Evolutionary conservation across 805 yeast genomes (phyloP).

Genomic region (Metschnikowia similis): DNA sequence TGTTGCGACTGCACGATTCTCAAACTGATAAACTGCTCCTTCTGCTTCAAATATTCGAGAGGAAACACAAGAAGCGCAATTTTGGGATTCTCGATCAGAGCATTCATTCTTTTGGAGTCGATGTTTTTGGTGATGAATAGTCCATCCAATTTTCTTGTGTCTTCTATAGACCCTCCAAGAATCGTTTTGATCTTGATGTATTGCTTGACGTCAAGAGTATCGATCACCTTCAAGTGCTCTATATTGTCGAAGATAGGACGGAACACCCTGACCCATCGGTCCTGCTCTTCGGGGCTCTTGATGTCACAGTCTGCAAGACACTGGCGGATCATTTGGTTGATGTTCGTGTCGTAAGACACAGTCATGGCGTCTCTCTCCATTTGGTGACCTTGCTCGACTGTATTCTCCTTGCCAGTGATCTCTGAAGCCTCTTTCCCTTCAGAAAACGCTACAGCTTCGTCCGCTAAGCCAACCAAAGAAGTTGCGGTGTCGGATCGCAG

Average conservation of each 20-base stretch:
- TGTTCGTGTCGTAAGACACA: slow-evolving; percentile 34
- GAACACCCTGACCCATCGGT: slow-evolving; percentile 58
- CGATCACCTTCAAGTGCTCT: slow-evolving; percentile 60
- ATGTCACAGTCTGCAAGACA: slow-evolving; percentile 59
- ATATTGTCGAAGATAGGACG: slow-evolving; percentile 50
- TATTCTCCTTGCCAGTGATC: background rate
- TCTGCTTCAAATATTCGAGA: slow-evolving; percentile 73
- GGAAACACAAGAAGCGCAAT: slow-evolving; percentile 86
- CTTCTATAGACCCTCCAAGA: slow-evolving; percentile 64
- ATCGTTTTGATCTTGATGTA: slow-evolving; percentile 84
- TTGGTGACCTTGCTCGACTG: background rate
- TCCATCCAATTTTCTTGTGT: slow-evolving; percentile 68
- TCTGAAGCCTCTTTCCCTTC: background rate
- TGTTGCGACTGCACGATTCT: slow-evolving; percentile 87
- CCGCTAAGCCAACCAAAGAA: background rate
- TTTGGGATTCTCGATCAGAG: slow-evolving; percentile 58
- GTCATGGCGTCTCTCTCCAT: slow-evolving; percentile 4
- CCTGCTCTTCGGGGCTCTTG: slow-evolving; percentile 26
- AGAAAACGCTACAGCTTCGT: background rate
- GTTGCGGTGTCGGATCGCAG: background rate
- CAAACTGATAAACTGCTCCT: slow-evolving; percentile 75
- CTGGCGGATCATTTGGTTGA: slow-evolving; percentile 53
- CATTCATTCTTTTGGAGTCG: slow-evolving; percentile 77
- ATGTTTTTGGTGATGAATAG: slow-evolving; percentile 77
- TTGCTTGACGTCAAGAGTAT: slow-evolving; percentile 79